Evolutionary conservation across 164 flowering plant genomes (phyloP), one percentile per base, ranked within the genome.

Genomic region (Piper betle): DNA sequence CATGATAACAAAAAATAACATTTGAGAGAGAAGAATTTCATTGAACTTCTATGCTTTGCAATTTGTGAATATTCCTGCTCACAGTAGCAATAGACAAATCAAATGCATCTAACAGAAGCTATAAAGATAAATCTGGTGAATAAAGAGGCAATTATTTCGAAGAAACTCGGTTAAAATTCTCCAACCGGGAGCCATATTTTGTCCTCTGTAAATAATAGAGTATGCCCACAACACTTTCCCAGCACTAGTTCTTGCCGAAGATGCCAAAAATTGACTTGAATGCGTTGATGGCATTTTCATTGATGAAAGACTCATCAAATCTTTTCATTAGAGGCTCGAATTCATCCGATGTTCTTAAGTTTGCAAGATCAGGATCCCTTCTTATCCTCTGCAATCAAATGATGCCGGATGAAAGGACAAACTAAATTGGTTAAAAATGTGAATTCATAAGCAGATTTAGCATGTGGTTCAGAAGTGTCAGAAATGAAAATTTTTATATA

Each of bases 291-390:
- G 98, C 98, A 66, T 71, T 82, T 79, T 93, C 97, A 60, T 93
- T 93, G 81, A 93, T 89, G 60, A 93, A 93, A 39, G 98, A 87
- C 63, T 93, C 98, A 66, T 93, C 98, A 71, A 81, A 93, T 65
- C 76, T 79, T 67, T 81, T 87, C 74, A 93, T 0, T 25, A 90
- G 83, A 19, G 82, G 64, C 8, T 90, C 91, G 60, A 90, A 93
- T 15, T 82, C 81, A 63, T 80, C 83, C 7, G 94, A 76, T 64
- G 66, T 65, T 61, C 97, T 84, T 66, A 93, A 3, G 58, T 84
- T 86, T 37, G 77, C 86, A 5, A 93, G 80, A 73, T 90, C 97
- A 17, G 96, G 97, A 77, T 93, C 97, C 9, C 80, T 76, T 19
- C 97, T 77, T 53, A 87, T 80, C 78, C 88, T 82, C 98, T 93